A percentile compares a stretch with the other conserved stretches of the same genome.
These are phyloP conservation scores for Phytopythium litorale DNA, from an alignment of 352 stramenopile species.

Conservation along the genomic window DNA sequence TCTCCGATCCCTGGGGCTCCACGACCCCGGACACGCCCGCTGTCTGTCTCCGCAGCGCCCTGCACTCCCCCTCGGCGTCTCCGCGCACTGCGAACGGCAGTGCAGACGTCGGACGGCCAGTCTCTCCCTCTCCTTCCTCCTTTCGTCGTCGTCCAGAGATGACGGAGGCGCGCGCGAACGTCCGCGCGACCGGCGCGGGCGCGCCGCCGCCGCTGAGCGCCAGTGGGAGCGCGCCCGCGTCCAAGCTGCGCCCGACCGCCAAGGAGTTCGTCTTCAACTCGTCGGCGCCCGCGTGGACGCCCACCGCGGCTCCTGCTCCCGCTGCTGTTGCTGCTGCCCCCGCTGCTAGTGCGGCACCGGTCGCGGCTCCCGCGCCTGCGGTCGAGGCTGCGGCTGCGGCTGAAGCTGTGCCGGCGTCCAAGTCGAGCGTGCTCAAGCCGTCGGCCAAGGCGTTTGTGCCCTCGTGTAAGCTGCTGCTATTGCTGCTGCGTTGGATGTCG, in stretches of 20 bases:
- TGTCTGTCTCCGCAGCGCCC: too few relatives aligned
- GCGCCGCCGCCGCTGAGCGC: background rate
- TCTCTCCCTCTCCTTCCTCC: too few relatives aligned
- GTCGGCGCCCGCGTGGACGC: slow-evolving; percentile 48
- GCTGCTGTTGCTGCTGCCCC: background rate
- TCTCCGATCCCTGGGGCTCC: too few relatives aligned
- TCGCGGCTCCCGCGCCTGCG: background rate
- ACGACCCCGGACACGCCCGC: too few relatives aligned
- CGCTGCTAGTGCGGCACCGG: background rate
- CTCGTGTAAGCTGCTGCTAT: slow-evolving; percentile 24
- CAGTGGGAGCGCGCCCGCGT: slow-evolving; percentile 5
- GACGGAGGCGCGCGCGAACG: slow-evolving; percentile 6
- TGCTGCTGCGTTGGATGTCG: background rate
- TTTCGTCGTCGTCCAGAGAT: background rate
- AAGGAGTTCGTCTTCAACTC: slow-evolving; percentile 69
- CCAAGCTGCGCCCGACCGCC: slow-evolving; percentile 56
- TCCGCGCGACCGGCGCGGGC: background rate
- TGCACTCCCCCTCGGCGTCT: too few relatives aligned
- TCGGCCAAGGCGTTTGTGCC: slow-evolving; percentile 60
- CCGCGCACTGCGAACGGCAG: too few relatives aligned
- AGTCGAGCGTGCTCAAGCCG: slow-evolving; percentile 42
- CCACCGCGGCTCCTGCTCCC: slow-evolving; percentile 6
- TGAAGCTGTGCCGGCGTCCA: slow-evolving; percentile 11
- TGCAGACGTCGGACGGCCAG: too few relatives aligned
- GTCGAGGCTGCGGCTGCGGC: slow-evolving; percentile 1